Evolutionary conservation across 2,329 filamentous ascomycete genomes (phyloP).

Genomic region (Eutypa lata): DNA sequence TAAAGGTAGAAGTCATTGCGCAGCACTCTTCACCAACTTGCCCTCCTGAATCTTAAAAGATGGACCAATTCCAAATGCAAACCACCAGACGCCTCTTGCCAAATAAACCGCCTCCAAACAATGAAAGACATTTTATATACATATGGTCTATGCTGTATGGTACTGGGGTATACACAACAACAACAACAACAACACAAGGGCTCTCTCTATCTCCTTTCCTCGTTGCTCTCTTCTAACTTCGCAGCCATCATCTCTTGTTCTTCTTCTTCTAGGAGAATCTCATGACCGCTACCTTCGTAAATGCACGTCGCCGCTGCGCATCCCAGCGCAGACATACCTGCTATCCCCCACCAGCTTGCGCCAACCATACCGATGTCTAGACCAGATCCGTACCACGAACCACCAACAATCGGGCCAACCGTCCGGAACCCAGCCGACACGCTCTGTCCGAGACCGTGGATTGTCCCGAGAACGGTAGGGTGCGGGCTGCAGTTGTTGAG

Average conservation of each 20-base stretch:
- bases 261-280: constrained; percentile 46
- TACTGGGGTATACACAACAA: not conserved
- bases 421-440: constrained; percentile 48
- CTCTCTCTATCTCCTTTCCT: not conserved
- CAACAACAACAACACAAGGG: not conserved
- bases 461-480: constrained; percentile 54
- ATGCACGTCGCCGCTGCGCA: constrained; percentile 59
- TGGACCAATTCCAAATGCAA: too few species aligned
- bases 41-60: too few species aligned
- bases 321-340: constrained; percentile 51
- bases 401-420: constrained; percentile 47
- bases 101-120: not conserved
- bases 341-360: constrained; percentile 45
- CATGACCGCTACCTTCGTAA: constrained; percentile 63
- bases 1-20: too few species aligned
- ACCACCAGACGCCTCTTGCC: too few species aligned
- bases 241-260: constrained; percentile 14
- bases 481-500: constrained; percentile 61
- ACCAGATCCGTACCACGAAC: constrained; percentile 45
- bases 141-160: not conserved
- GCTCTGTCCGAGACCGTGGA: constrained; percentile 52
- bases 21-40: too few species aligned
- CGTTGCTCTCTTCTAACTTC: not conserved
- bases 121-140: not conserved
- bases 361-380: constrained; percentile 44